phyloP scores from a whole-genome alignment of 208 protist genomes.

The Acanthamoeba healyi region DNA sequence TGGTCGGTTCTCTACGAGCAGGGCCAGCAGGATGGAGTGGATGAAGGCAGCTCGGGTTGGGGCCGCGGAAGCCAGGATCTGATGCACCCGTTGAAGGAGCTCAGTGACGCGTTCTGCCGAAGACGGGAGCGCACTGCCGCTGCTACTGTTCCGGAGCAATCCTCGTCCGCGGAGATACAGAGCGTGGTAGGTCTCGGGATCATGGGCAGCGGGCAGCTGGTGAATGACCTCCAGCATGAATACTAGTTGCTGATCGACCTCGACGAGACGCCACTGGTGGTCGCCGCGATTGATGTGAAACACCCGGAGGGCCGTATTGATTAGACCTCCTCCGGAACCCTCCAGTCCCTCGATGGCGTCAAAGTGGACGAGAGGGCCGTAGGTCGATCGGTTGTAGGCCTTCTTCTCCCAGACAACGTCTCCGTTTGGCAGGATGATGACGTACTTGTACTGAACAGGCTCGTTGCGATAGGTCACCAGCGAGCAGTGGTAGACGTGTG shows the following conservation, averaged over 20 bases:
- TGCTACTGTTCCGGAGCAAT: no score
- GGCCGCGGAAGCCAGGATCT: background rate
- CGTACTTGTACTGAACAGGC: constrained; percentile 39
- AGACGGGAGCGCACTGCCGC: no score
- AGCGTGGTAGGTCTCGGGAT: background rate
- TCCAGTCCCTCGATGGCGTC: constrained; percentile 9
- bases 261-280: background rate
- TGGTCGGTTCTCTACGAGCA: background rate
- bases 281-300: background rate
- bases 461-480: background rate
- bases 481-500: constrained; percentile 38
- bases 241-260: background rate
- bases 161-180: background rate
- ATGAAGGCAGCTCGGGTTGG: background rate
- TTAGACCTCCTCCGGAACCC: background rate
- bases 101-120: background rate
- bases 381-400: background rate
- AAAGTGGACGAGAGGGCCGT: background rate
- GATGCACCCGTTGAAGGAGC: background rate
- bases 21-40: constrained; percentile 2
- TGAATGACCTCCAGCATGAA: background rate
- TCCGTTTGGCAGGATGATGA: background rate
- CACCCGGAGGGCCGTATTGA: background rate
- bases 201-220: background rate
- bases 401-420: constrained; percentile 22